These are phyloP conservation scores for Aethionema arabicum DNA, from an alignment of 345 rosid genomes.

Conservation along the genomic window DNA sequence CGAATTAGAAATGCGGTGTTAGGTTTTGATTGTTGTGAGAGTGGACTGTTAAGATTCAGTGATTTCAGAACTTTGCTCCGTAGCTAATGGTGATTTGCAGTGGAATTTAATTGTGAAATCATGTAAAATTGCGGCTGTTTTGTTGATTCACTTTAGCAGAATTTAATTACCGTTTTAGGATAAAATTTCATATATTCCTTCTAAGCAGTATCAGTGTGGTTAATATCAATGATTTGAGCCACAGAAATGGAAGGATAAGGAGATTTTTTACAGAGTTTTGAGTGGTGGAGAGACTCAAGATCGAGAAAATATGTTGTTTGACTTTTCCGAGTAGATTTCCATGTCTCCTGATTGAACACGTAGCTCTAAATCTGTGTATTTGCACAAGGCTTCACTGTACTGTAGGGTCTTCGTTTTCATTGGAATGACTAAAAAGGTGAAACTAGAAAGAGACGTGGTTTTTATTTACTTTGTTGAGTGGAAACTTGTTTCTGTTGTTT, in stretches of 20 bases:
- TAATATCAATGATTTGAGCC: constrained; percentile 21
- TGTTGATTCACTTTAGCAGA: neutral
- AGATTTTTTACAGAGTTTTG: neutral
- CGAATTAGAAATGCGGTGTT: neutral
- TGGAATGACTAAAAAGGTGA: constrained; percentile 15
- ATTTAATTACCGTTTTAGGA: neutral
- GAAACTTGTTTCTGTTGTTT: constrained; percentile 30
- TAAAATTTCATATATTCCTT: constrained; percentile 1
- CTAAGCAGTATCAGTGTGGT: neutral
- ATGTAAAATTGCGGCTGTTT: neutral
- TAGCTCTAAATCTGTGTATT: constrained; percentile 22
- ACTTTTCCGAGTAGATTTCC: constrained; percentile 25
- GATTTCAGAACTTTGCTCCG: neutral
- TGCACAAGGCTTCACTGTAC: constrained; percentile 12
- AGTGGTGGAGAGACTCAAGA: constrained; percentile 23
- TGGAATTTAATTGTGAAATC: neutral
- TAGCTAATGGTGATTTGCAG: neutral
- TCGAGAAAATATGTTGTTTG: constrained; percentile 28
- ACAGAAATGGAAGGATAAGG: constrained; percentile 10
- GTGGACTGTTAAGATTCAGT: constrained; percentile 26
- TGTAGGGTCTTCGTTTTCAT: constrained; percentile 32
- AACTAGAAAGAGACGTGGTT: constrained; percentile 21
- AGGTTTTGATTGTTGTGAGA: constrained; percentile 12
- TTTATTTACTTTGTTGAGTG: constrained; percentile 4
- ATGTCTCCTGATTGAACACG: constrained; percentile 29